These are phyloP conservation scores for Dictyophora rubrovolvata DNA, from an alignment of 768 basidiomycete genomes.

Conservation along the genomic window DNA sequence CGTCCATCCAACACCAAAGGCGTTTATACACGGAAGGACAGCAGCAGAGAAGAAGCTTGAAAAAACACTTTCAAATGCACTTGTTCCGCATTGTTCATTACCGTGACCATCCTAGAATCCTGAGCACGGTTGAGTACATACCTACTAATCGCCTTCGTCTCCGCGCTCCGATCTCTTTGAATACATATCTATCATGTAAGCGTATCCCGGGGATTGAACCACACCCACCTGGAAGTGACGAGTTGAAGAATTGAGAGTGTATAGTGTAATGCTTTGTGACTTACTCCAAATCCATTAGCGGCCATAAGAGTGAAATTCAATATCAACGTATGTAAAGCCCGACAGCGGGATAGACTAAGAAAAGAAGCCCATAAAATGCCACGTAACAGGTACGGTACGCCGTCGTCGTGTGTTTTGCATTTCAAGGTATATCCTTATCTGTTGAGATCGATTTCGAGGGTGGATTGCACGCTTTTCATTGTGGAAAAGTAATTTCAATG, in stretches of 20 bases:
- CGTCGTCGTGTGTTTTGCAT: too few species aligned
- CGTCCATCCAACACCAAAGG: constrained; percentile 39
- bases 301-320: constrained; percentile 48
- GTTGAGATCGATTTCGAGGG: too few species aligned
- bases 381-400: constrained; percentile 53
- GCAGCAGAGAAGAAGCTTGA: constrained; percentile 34
- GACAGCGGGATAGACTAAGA: constrained; percentile 39
- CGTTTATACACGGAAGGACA: constrained; percentile 44
- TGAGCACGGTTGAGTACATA: constrained; percentile 15
- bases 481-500: too few species aligned
- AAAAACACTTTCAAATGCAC: constrained; percentile 29
- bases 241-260: neutral
- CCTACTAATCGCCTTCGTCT: constrained; percentile 48
- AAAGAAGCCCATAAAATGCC: constrained; percentile 32
- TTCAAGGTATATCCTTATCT: too few species aligned
- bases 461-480: too few species aligned
- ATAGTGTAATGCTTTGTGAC: constrained; percentile 13
- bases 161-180: constrained; percentile 49
- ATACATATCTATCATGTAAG: constrained; percentile 53
- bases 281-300: constrained; percentile 55
- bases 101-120: neutral
- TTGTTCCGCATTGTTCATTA: neutral
- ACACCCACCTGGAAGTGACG: constrained; percentile 38
- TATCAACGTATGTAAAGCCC: constrained; percentile 41
- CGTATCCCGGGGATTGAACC: constrained; percentile 42